Evolutionary conservation across 2,329 filamentous ascomycete genomes (phyloP).

Genomic region (Tolypocladium nubicola): DNA sequence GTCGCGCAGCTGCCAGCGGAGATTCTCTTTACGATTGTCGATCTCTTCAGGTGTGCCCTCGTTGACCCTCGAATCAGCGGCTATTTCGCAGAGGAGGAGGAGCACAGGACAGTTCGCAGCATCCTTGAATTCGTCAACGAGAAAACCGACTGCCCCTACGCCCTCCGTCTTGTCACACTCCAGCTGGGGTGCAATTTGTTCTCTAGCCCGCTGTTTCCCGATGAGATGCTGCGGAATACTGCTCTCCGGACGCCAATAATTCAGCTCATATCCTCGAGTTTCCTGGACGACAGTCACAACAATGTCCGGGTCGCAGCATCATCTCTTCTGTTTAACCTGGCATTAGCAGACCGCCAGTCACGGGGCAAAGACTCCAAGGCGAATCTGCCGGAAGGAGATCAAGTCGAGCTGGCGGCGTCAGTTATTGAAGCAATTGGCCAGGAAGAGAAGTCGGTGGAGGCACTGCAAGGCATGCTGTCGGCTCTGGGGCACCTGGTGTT

Average conservation of each 20-base stretch:
- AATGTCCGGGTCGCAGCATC: conserved; percentile 74
- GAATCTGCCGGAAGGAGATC: conserved; percentile 54
- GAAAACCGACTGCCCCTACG: conserved; percentile 58
- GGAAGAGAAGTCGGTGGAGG: conserved; percentile 55
- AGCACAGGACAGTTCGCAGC: conserved; percentile 50
- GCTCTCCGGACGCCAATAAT: conserved; percentile 49
- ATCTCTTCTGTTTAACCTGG: conserved; percentile 74
- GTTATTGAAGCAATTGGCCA: conserved; percentile 61
- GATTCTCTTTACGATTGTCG: conserved; percentile 69
- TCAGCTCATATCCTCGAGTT: conserved; percentile 61
- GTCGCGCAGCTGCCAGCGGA: conserved; percentile 48
- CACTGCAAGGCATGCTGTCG: conserved; percentile 64
- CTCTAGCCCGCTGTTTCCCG: conserved; percentile 58
- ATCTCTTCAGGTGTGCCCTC: conserved; percentile 70
- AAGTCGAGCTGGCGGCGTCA: conserved; percentile 74
- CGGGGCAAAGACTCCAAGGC: conserved; percentile 48
- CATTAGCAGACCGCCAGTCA: conserved; percentile 56
- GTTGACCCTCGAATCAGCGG: conserved; percentile 69
- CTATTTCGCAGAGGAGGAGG: conserved; percentile 68
- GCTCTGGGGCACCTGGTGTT: conserved; percentile 70
- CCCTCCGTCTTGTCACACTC: conserved; percentile 70
- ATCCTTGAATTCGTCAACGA: conserved; percentile 51
- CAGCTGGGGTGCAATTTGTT: conserved; percentile 84
- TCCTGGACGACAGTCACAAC: conserved; percentile 65
- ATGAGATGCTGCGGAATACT: conserved; percentile 45